Percentiles rank a stretch among this genome's conserved stretches.
These are phyloP conservation scores for Triglochin maritima DNA, from an alignment of 106 monocot species.

Conservation along the genomic window DNA sequence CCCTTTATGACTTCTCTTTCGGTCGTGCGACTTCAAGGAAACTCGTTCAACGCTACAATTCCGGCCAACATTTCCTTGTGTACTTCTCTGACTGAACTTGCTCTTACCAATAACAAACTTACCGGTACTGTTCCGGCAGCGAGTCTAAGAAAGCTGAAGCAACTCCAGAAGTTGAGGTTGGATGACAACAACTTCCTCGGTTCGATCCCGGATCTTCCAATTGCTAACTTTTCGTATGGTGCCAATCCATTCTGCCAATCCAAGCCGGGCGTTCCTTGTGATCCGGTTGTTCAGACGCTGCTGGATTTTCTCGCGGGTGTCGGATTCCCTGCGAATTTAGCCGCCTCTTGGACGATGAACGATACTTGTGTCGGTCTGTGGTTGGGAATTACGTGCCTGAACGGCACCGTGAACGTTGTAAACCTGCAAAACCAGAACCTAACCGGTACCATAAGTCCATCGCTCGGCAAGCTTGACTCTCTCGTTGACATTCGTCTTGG, in stretches of 20 bases:
- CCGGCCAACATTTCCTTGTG: conserved; percentile 29
- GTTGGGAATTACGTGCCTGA: conserved; percentile 41
- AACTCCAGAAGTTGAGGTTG: conserved; percentile 8
- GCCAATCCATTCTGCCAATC: conserved; percentile 16
- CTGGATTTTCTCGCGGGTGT: conserved; percentile 45
- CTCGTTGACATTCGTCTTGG: conserved; percentile 36
- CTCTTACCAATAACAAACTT: conserved; percentile 33
- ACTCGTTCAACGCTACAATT: conserved; percentile 46
- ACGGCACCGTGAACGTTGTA: conserved; percentile 27
- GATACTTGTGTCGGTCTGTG: conserved; percentile 49
- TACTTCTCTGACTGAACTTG: conserved; percentile 17
- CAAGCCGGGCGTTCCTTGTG: conserved; percentile 36
- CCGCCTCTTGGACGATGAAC: conserved; percentile 44
- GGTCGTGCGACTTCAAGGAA: conserved; percentile 60
- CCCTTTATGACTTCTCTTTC: conserved; percentile 32
- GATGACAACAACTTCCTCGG: conserved; percentile 11
- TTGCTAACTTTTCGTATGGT: conserved; percentile 1
- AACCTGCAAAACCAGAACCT: conserved; percentile 30
- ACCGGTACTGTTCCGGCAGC: conserved; percentile 4
- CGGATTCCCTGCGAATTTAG: conserved; percentile 38
- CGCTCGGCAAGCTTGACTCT: conserved; percentile 32
- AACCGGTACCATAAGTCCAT: conserved; percentile 56
- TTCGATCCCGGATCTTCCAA: conserved; percentile 1
- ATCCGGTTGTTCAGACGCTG: conserved; percentile 40
- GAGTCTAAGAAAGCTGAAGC: background rate